Base-by-base conservation (phyloP, 208 protist genomes). In the Crithidia thermophila region DNA sequence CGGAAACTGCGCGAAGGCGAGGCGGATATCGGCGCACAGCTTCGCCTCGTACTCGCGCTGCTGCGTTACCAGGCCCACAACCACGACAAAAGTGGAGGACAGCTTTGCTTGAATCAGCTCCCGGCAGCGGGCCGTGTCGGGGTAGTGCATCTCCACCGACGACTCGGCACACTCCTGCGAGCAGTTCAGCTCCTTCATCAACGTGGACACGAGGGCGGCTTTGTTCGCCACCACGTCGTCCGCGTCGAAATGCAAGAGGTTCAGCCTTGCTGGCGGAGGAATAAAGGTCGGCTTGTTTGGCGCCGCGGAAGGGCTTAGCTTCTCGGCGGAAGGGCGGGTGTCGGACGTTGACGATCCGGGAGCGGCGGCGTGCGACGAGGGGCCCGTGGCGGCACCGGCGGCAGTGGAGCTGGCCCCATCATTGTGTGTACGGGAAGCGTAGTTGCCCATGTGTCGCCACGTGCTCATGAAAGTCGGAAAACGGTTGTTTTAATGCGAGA, bases 31-130 rank as follows among this genome's bases (percentile, higher is more conserved):
- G 34, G 34, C 37, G 61, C 45, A 53, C 9, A 77, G 47, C 9
- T 23, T 36, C 23, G 72, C 37, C 16, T 84, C 8, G 46, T 86
- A 86, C 42, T 75, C 61, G 21, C 61, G 37, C 56, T 91, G 87
- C 20, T 53, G 64, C 3, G 39, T 43, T n/a, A 73, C 73, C 13
- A 93, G 64, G 10, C 85, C 75, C 23, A 93, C 51, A 11, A 64
- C 77, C 50, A 89, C 53, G 16, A 90, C 40, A 40, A 75, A 87
- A 7, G 84, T 75, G 5, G 31, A 28, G 7, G 34, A 66, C 62
- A 68, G 63, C 68, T 85, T 90, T 3, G 42, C 65, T 3, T 47
- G 27, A 40, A 89, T 39, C 30, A 74, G 67, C 8, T 49, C 40
- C 18, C 45, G 27, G 31, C 69, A 79, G 34, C 47, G 45, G 2